phyloP scores from a whole-genome alignment of 805 yeast species.

The Torulaspora microellipsoides region DNA sequence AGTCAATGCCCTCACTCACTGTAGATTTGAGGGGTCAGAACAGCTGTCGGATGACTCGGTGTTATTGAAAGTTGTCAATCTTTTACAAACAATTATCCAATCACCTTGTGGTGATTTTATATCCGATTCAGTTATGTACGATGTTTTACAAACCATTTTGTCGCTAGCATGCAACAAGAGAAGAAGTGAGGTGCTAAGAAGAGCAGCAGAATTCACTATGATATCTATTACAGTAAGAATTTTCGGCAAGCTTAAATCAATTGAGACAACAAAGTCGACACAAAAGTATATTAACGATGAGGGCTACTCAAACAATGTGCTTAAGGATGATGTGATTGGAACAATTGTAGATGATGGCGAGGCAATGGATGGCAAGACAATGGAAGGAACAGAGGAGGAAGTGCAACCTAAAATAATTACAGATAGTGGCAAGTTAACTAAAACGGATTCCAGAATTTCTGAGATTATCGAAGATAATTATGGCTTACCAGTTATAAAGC shows the following conservation, averaged over 20 bases:
- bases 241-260: slow-evolving; percentile 53
- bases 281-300: slow-evolving; percentile 44
- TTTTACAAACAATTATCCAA: slow-evolving; percentile 62
- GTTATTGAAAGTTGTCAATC: slow-evolving; percentile 70
- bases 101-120: slow-evolving; percentile 63
- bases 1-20: slow-evolving; percentile 71
- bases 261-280: slow-evolving; percentile 43
- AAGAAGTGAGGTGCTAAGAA: slow-evolving; percentile 82
- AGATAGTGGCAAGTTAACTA: not conserved
- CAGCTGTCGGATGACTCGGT: slow-evolving; percentile 91
- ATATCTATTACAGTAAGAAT: slow-evolving; percentile 62
- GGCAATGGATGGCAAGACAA: not conserved
- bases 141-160: slow-evolving; percentile 85
- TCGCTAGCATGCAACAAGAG: slow-evolving; percentile 89
- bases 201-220: slow-evolving; percentile 83
- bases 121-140: slow-evolving; percentile 78
- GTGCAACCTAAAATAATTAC: not conserved
- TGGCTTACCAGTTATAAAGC: slow-evolving; percentile 72
- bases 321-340: slow-evolving; percentile 50
- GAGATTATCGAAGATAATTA: slow-evolving; percentile 40
- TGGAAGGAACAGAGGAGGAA: slow-evolving; percentile 1
- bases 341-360: slow-evolving; percentile 27
- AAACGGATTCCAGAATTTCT: slow-evolving; percentile 15
- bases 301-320: slow-evolving; percentile 42
- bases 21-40: slow-evolving; percentile 93